Evolutionary conservation across 371 early-diverging fungal genomes (phyloP).

Genomic region (Choanephora cucurbitarum): DNA sequence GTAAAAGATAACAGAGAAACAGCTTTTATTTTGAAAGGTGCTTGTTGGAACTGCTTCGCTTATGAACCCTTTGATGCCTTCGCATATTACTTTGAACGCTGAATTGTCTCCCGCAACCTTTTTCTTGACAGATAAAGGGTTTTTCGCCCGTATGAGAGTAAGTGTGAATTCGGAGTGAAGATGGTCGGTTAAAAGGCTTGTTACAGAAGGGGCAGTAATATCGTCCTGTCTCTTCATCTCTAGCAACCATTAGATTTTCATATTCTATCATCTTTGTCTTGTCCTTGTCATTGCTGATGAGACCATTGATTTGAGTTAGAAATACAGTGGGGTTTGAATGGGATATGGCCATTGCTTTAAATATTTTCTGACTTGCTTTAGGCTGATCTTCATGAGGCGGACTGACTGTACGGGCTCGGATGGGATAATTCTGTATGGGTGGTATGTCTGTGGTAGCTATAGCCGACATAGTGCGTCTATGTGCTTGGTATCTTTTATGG

Average conservation of each 20-base stretch:
- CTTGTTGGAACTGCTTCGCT: constrained; percentile 30
- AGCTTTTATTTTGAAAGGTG: constrained; percentile 2
- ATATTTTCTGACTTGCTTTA: not conserved
- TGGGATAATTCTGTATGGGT: not conserved
- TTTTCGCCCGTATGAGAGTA: constrained; percentile 78
- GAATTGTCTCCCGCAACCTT: constrained; percentile 69
- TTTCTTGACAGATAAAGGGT: constrained; percentile 65
- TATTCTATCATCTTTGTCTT: constrained; percentile 7
- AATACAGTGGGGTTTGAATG: not conserved
- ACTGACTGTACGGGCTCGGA: constrained; percentile 23
- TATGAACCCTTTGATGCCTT: constrained; percentile 62
- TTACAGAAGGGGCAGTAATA: constrained; percentile 35
- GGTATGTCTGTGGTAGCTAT: constrained; percentile 9
- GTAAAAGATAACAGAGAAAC: not conserved
- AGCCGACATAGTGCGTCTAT: constrained; percentile 30
- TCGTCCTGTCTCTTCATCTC: constrained; percentile 29
- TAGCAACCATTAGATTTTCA: constrained; percentile 19
- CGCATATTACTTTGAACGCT: constrained; percentile 78
- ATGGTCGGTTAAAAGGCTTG: constrained; percentile 38
- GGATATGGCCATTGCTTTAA: constrained; percentile 5
- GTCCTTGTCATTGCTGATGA: not conserved
- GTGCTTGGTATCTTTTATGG: constrained; percentile 18
- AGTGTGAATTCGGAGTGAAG: constrained; percentile 65
- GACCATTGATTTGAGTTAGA: constrained; percentile 1
- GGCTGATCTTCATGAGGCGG: constrained; percentile 9